Conservation (phyloP, 1,284 basidiomycete species). For the Dichomitus squalens region DNA sequence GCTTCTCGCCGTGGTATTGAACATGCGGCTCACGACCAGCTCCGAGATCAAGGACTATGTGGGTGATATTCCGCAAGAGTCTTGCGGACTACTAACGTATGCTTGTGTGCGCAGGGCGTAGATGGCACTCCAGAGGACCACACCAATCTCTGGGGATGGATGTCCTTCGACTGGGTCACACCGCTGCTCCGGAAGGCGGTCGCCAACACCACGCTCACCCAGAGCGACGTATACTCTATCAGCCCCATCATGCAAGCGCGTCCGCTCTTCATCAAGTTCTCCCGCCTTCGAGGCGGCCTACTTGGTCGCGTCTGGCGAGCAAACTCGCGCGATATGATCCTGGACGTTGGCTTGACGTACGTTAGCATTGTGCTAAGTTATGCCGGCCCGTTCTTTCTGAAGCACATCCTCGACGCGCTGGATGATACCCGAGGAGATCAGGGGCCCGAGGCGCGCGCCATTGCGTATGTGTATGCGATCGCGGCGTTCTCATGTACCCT, state of each 20-base stretch:
- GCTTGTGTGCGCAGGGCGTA: slow-evolving; percentile 47
- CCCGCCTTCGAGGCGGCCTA: slow-evolving; percentile 49
- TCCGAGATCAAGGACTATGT: slow-evolving; percentile 49
- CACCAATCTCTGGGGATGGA: slow-evolving; percentile 74
- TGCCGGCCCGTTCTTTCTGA: slow-evolving; percentile 67
- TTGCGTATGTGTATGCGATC: slow-evolving; percentile 74
- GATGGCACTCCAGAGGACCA: slow-evolving; percentile 73
- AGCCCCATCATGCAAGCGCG: slow-evolving; percentile 71
- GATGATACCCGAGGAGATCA: slow-evolving; percentile 16
- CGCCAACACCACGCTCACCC: slow-evolving; percentile 59
- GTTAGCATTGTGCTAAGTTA: slow-evolving; percentile 73
- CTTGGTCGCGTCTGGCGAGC: slow-evolving; percentile 64
- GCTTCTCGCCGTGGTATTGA: slow-evolving; percentile 46
- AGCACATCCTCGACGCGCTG: slow-evolving; percentile 55
- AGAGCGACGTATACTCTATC: slow-evolving; percentile 71
- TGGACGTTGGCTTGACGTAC: slow-evolving; percentile 70
- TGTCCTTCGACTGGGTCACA: slow-evolving; percentile 79
- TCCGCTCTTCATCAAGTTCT: slow-evolving; percentile 66
- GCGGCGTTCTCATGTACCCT: slow-evolving; percentile 63
- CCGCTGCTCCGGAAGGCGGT: slow-evolving; percentile 70
- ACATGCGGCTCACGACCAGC: slow-evolving; percentile 55
- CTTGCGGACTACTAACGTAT: neutral
- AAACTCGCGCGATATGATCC: slow-evolving; percentile 72
- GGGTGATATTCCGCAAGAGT: slow-evolving; percentile 49
- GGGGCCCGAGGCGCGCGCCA: slow-evolving; percentile 48